Base-by-base conservation (phyloP, 176 grass and related monocot species). In the Cenchrus fungigraminus region DNA sequence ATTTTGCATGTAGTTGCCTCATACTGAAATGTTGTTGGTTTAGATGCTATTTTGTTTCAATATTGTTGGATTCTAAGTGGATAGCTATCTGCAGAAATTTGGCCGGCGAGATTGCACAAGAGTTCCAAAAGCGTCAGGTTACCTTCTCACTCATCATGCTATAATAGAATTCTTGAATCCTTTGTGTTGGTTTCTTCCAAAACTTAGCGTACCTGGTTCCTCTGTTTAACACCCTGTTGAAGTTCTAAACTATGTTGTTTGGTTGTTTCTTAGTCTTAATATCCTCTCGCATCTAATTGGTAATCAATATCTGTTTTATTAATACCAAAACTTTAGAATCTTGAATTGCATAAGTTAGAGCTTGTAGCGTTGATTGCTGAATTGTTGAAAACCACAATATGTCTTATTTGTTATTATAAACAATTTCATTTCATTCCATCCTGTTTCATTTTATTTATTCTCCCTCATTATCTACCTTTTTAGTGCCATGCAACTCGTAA, bases 61-160 rank as follows among this genome's bases (percentile, higher is more conserved):
- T 58, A 12, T 19, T 80, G 12, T 80, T 86, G 29, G 79, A 62
- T 68, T 83, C 44, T 85, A 45, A 51, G 83, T 53, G 49, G 78
- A 46, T 73, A 6, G 28, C 12, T 81, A 28, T 78, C 74, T 89
- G 54, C 76, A 99, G 97, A 82, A 99, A 99, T 83, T 74, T 99
- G 81, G 93, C 97, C 55, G 97, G 97, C 9, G 97, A 99, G 86
- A 95, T 99, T 81, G 88, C 97, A 47, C 91, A 94, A 68, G 93
- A 99, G 76, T 99, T 99, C 84, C 91, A 94, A 88, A 99, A 99
- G 76, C 90, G 91, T 2, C 97, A 99, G 93, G 97, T 96, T 87
- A 25, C 12, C 32, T 37, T 64, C 74, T 77, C 50, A 59, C 47
- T 84, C 68, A 80, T 73, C 10, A 40, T 40, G 37, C 67, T 37